These are phyloP conservation scores for Aegilops umbellulata DNA, from an alignment of 176 grass and related monocot genomes.

Conservation along the genomic window DNA sequence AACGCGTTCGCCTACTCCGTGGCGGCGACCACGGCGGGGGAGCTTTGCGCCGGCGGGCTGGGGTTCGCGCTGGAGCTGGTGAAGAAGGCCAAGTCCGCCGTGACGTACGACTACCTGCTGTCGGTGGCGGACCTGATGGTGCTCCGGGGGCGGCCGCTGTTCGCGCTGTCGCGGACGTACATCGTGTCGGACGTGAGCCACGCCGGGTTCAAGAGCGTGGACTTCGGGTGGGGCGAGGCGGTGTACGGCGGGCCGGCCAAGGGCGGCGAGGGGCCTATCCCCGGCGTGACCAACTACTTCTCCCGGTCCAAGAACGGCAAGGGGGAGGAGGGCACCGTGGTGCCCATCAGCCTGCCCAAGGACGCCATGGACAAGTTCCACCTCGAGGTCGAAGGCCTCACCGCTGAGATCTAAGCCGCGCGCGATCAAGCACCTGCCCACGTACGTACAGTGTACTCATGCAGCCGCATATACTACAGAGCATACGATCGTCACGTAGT, in stretches of 20 bases:
- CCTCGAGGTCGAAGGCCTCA: conserved; percentile 44
- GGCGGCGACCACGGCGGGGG: conserved; percentile 40
- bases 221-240: conserved; percentile 73
- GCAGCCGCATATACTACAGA: neutral
- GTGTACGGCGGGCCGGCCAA: conserved; percentile 63
- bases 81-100: conserved; percentile 58
- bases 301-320: conserved; percentile 41
- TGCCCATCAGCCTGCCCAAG: conserved; percentile 65
- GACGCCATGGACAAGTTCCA: conserved; percentile 67
- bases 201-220: conserved; percentile 51
- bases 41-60: conserved; percentile 40
- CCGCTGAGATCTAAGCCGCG: neutral
- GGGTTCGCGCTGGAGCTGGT: conserved; percentile 55
- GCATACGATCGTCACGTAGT: neutral
- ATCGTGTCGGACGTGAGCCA: conserved; percentile 69
- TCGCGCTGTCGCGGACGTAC: conserved; percentile 45
- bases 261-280: conserved; percentile 40
- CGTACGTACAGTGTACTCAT: neutral
- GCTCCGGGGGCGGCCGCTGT: conserved; percentile 30
- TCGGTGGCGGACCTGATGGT: conserved; percentile 70
- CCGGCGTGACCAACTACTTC: conserved; percentile 59
- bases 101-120: conserved; percentile 61
- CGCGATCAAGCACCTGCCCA: neutral
- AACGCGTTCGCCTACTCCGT: conserved; percentile 71
- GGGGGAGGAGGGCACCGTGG: conserved; percentile 53